Percentiles rank a stretch among this genome's conserved stretches.
Conservation (phyloP, 306 rosid genomes). For the Carpinus fangiana region DNA sequence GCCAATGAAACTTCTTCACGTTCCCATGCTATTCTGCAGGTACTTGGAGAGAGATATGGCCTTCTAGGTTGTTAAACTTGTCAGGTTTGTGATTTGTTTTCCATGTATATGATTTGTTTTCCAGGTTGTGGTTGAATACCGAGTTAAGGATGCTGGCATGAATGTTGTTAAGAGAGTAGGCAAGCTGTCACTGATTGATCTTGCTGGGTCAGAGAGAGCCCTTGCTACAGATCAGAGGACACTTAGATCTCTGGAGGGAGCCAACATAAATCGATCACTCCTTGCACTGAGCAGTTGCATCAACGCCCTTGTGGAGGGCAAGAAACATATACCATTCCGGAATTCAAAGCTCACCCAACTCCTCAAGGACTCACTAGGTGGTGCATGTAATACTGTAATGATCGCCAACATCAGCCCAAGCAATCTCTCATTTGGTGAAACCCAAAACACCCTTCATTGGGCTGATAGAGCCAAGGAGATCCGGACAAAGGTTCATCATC, state of each 20-base stretch:
- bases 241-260: constrained; percentile 90
- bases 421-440: constrained; percentile 85
- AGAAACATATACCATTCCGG: constrained; percentile 90
- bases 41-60: constrained; percentile 18
- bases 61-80: neutral
- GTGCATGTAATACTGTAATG: constrained; percentile 92
- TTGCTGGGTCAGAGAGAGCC: constrained; percentile 99
- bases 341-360: constrained; percentile 96
- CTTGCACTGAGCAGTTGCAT: constrained; percentile 96
- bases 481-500: constrained; percentile 66
- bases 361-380: constrained; percentile 94
- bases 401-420: constrained; percentile 97
- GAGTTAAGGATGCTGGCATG: constrained; percentile 73
- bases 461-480: constrained; percentile 98
- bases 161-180: constrained; percentile 72
- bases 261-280: constrained; percentile 90
- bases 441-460: constrained; percentile 96
- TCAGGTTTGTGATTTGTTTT: neutral
- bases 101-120: neutral
- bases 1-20: constrained; percentile 95
- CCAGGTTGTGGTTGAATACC: constrained; percentile 84
- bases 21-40: constrained; percentile 98
- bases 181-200: constrained; percentile 91
- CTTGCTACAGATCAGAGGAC: constrained; percentile 97
- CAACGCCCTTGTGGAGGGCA: constrained; percentile 93